These are phyloP conservation scores for Aspergillus affinis DNA, from an alignment of 495 filamentous ascomycete species.

Conservation along the genomic window DNA sequence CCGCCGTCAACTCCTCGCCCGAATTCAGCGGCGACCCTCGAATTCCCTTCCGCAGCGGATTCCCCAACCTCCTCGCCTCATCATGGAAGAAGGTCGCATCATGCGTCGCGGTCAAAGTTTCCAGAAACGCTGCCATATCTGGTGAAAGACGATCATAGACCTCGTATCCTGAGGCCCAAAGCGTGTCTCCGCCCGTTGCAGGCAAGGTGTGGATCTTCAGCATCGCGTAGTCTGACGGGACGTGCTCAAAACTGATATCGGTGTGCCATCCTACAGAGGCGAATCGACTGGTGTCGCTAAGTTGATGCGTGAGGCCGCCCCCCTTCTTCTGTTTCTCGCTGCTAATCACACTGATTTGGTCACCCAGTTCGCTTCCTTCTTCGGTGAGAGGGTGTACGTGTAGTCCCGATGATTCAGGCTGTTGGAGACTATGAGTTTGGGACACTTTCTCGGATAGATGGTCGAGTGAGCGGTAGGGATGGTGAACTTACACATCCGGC, in stretches of 20 bases:
- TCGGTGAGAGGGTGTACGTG: constrained; percentile 66
- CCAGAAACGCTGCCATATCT: constrained; percentile 61
- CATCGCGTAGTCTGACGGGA: constrained; percentile 64
- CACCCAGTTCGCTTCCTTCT: constrained; percentile 37
- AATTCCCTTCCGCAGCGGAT: constrained; percentile 25
- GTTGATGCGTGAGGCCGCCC: constrained; percentile 36
- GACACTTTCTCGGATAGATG: constrained; percentile 51
- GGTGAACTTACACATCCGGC: constrained; percentile 32
- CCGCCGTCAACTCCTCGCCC: constrained; percentile 57
- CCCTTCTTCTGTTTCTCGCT: constrained; percentile 39
- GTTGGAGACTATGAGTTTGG: constrained; percentile 42
- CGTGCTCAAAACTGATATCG: constrained; percentile 68
- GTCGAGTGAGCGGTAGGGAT: constrained; percentile 32
- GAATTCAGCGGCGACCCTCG: constrained; percentile 57
- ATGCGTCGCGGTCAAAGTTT: constrained; percentile 64
- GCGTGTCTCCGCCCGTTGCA: constrained; percentile 65
- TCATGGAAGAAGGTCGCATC: constrained; percentile 52
- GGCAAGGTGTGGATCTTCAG: constrained; percentile 63
- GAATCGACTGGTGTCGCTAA: constrained; percentile 32
- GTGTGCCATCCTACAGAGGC: constrained; percentile 59
- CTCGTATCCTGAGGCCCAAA: constrained; percentile 44
- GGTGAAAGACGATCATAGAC: constrained; percentile 68
- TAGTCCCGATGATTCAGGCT: constrained; percentile 55
- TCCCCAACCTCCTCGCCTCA: constrained; percentile 24
- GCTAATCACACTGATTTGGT: constrained; percentile 41